Evolutionary conservation across 2,329 filamentous ascomycete genomes (phyloP).

Genomic region (Penicillium capsulatum): DNA sequence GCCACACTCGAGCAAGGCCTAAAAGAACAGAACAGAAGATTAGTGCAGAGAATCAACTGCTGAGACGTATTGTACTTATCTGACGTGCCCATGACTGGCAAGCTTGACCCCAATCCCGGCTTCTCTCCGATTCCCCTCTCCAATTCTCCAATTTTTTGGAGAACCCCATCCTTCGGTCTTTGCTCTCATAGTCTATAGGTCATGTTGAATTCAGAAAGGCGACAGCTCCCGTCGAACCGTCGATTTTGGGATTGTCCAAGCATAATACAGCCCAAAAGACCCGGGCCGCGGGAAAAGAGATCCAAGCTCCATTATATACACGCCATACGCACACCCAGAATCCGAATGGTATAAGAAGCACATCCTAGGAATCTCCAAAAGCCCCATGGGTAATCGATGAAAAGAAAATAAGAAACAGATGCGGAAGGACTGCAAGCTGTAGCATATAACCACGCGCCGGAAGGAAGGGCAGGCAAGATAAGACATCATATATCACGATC

Average conservation of each 20-base stretch:
- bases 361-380: constrained; percentile 11
- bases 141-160: too few relatives aligned
- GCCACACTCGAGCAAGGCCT: too few relatives aligned
- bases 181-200: too few relatives aligned
- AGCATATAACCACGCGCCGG: constrained; percentile 26
- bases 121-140: too few relatives aligned
- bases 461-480: constrained; percentile 21
- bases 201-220: too few relatives aligned
- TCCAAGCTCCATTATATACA: background rate
- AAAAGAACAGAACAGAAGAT: too few relatives aligned
- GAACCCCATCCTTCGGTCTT: too few relatives aligned
- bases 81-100: too few relatives aligned
- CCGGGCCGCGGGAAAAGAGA: background rate
- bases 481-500: constrained; percentile 16
- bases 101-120: too few relatives aligned
- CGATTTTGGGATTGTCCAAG: background rate
- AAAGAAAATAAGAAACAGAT: constrained; percentile 13
- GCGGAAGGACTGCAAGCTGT: constrained; percentile 18
- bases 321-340: constrained; percentile 4
- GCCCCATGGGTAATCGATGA: constrained; percentile 3
- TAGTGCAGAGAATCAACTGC: too few relatives aligned
- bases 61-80: too few relatives aligned
- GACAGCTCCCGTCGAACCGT: too few relatives aligned
- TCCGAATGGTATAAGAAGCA: constrained; percentile 17
- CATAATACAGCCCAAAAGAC: constrained; percentile 6